phyloP scores from a whole-genome alignment of 2,329 filamentous ascomycete genomes.

The Orbilia ellipsospora region DNA sequence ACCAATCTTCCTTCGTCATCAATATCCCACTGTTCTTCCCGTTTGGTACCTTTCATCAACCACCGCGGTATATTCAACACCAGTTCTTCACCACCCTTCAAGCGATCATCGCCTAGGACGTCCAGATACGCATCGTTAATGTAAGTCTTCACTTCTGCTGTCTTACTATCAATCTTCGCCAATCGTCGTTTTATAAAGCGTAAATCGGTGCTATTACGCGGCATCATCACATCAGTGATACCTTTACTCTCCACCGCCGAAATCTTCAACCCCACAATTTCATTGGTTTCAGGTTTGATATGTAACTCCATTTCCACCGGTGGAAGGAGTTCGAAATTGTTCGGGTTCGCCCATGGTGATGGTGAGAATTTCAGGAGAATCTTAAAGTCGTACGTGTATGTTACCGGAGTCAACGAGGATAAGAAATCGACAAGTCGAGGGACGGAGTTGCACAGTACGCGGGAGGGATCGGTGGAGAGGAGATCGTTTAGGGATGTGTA shows the following conservation, averaged over 20 bases:
- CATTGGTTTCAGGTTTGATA: slow-evolving; percentile 55
- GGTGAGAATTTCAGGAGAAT: slow-evolving; percentile 57
- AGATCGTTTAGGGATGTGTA: slow-evolving; percentile 27
- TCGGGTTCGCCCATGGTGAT: slow-evolving; percentile 57
- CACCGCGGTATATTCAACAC: slow-evolving; percentile 30
- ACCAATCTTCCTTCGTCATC: slow-evolving; percentile 5
- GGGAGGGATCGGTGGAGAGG: slow-evolving; percentile 9
- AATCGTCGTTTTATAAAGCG: slow-evolving; percentile 48
- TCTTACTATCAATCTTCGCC: slow-evolving; percentile 30
- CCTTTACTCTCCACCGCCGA: slow-evolving; percentile 55
- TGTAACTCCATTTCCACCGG: slow-evolving; percentile 57
- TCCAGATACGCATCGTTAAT: slow-evolving; percentile 29
- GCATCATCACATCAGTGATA: slow-evolving; percentile 57
- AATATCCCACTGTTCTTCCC: slow-evolving; percentile 14
- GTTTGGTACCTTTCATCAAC: slow-evolving; percentile 30
- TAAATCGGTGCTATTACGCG: slow-evolving; percentile 56
- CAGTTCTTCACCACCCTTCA: slow-evolving; percentile 30
- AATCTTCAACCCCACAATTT: slow-evolving; percentile 49
- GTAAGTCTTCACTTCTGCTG: slow-evolving; percentile 24
- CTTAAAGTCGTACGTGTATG: slow-evolving; percentile 50
- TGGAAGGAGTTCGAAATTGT: slow-evolving; percentile 57
- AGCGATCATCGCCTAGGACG: slow-evolving; percentile 41
- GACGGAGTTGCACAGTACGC: slow-evolving; percentile 56
- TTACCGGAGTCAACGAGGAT: slow-evolving; percentile 41
- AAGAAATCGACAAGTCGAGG: slow-evolving; percentile 44